Conservation (phyloP, 129 eudicot species). For the Flaveria bidentis region DNA sequence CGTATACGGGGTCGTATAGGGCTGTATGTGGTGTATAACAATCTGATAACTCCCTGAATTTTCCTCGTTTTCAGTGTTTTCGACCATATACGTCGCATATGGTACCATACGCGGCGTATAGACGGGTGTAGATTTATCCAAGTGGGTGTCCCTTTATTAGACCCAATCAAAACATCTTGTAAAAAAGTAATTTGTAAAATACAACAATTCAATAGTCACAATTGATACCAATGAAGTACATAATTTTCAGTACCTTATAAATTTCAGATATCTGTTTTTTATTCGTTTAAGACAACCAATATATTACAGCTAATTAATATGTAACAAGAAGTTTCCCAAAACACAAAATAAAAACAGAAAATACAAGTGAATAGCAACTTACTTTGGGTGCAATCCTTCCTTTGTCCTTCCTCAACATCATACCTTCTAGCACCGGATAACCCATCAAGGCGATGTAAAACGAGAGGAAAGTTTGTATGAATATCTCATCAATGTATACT, state of each 20-base stretch:
- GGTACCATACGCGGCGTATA: too few species aligned
- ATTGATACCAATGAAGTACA: not conserved
- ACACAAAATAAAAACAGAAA: not conserved
- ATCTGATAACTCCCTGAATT: too few species aligned
- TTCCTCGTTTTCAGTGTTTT: too few species aligned
- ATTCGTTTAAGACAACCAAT: not conserved
- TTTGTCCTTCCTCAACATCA: constrained; percentile 10
- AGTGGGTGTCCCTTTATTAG: too few species aligned
- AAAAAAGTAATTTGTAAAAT: not conserved
- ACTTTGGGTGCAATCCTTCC: not conserved
- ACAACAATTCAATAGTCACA: not conserved
- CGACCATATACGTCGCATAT: too few species aligned
- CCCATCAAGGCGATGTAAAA: constrained; percentile 11
- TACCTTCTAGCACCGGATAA: constrained; percentile 16
- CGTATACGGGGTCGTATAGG: too few species aligned
- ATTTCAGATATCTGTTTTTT: too few species aligned
- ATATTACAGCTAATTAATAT: not conserved
- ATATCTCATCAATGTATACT: not conserved
- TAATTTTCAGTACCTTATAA: not conserved
- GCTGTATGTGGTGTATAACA: too few species aligned
- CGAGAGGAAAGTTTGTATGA: not conserved
- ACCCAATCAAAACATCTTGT: not conserved
- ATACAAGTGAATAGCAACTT: constrained; percentile 9
- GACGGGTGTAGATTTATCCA: too few species aligned
- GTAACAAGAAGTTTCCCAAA: constrained; percentile 3